Base-by-base conservation (phyloP, 495 filamentous ascomycete genomes). In the Diplogelasinospora grovesii region DNA sequence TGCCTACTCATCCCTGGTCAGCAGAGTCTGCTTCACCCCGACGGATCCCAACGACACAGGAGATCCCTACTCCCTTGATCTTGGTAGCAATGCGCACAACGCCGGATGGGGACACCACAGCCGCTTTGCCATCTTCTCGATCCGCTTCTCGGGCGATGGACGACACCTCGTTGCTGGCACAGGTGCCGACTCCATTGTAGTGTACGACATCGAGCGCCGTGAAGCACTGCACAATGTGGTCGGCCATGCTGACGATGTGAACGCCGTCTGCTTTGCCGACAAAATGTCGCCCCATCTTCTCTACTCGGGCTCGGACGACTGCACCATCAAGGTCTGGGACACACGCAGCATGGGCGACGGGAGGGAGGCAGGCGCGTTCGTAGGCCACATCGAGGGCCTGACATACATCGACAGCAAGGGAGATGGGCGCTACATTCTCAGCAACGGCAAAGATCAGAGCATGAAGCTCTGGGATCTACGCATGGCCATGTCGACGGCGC, bases 381-480 rank as follows among this genome's bases (percentile, higher is more conserved):
- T 93, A 27, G 92, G 92, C 8, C 92, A 98, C 63, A 89, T 85
- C 8, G 88, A 98, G 59, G 92, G 92, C 10, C 54, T 98, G 2
- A 98, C 92, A 0, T 96, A 95, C 52, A 82, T 98, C 40, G 90
- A 97, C 61, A 89, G 82, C 64, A 98, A 97, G 63, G 89, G 89
- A 35, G 92, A 98, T 56, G 92, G 92, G 7, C 75, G 92, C 28
- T 98, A 95, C 54, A 81, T 97, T 7, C 72, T 98, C 5, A 90
- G 85, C 45, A 98, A 98, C 46, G 85, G 76, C 42, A 98, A 98
- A 53, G 92, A 98, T 52, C 92, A 98, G 60, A 85, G 79, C 22
- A 95, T 95, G 82, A 98, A 97, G 64, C 73, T 98, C 3, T 98
- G 92, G 92, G 92, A 98, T 64, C 65, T 98, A 32, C 72, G 93